Conservation (phyloP, 2,329 filamentous ascomycete species). For the Hymenotorrendiella dingleyae region DNA sequence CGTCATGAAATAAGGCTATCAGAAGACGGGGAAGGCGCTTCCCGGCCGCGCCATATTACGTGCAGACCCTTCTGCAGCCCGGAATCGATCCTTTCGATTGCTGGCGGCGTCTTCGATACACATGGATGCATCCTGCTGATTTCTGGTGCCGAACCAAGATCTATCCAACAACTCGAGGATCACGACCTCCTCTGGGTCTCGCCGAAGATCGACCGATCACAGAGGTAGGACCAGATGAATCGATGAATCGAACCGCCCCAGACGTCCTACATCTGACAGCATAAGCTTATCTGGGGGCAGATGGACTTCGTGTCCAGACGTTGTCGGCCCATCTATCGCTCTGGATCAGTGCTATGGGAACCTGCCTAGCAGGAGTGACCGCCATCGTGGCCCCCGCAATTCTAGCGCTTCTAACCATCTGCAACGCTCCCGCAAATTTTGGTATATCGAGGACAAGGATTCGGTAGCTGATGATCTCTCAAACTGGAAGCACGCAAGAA, state of each 20-base stretch:
- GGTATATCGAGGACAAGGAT: no score
- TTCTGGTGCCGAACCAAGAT: no score
- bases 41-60: slow-evolving; percentile 14
- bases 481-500: no score
- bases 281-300: no score
- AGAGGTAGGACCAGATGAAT: slow-evolving; percentile 1
- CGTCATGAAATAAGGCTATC: slow-evolving; percentile 2
- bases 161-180: slow-evolving; percentile 1
- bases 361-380: no score
- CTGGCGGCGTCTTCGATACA: not conserved
- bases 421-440: no score
- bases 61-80: slow-evolving; percentile 5
- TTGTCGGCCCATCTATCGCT: no score
- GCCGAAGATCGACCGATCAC: slow-evolving; percentile 6
- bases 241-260: no score
- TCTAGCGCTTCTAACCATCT: no score
- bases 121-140: no score
- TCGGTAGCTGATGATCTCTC: no score
- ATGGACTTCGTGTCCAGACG: slow-evolving; percentile 1
- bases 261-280: slow-evolving; percentile 3
- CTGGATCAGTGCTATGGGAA: no score
- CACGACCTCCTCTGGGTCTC: slow-evolving; percentile 1
- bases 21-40: slow-evolving; percentile 13
- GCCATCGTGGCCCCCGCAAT: not conserved
- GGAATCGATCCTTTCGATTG: slow-evolving; percentile 5